Evolutionary conservation across 208 protist genomes (phyloP).

Genomic region (Trypanosoma caninum): DNA sequence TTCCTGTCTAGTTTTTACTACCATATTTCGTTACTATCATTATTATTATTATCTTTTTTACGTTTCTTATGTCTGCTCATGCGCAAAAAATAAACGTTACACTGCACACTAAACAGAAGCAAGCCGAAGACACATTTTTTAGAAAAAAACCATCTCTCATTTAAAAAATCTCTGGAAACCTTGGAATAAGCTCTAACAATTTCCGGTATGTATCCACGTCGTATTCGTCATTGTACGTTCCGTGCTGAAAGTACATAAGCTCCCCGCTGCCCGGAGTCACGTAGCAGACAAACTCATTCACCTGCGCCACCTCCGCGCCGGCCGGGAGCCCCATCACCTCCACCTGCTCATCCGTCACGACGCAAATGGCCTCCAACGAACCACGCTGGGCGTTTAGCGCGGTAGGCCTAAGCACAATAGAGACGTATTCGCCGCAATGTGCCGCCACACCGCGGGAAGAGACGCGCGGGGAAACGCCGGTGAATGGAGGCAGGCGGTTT

Average conservation of each 20-base stretch:
- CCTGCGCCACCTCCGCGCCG: slow-evolving; percentile 73
- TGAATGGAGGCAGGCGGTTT: slow-evolving; percentile 66
- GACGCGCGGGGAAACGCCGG: slow-evolving; percentile 81
- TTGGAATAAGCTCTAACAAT: slow-evolving; percentile 66
- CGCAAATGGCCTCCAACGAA: slow-evolving; percentile 69
- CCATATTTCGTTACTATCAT: background rate
- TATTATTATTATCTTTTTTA: background rate
- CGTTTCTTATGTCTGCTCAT: background rate
- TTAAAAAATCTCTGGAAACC: slow-evolving; percentile 87
- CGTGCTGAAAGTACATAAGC: slow-evolving; percentile 80
- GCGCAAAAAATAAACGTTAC: too few species aligned
- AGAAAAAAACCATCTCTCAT: background rate
- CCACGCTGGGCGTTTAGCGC: slow-evolving; percentile 30
- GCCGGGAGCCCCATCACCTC: slow-evolving; percentile 63
- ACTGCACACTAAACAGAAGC: too few species aligned
- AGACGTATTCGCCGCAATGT: slow-evolving; percentile 84
- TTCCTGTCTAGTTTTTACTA: too few species aligned
- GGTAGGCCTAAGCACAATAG: slow-evolving; percentile 74
- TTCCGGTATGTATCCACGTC: slow-evolving; percentile 88
- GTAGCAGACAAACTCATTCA: slow-evolving; percentile 91
- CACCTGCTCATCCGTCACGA: slow-evolving; percentile 57
- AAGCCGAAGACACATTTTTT: too few species aligned
- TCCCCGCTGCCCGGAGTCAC: slow-evolving; percentile 71
- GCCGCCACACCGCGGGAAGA: slow-evolving; percentile 55
- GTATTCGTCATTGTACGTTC: slow-evolving; percentile 87